A percentile compares a stretch with the other conserved stretches of the same genome.
Conservation (phyloP, 768 basidiomycete species). For the Kwoniella sp. region DNA sequence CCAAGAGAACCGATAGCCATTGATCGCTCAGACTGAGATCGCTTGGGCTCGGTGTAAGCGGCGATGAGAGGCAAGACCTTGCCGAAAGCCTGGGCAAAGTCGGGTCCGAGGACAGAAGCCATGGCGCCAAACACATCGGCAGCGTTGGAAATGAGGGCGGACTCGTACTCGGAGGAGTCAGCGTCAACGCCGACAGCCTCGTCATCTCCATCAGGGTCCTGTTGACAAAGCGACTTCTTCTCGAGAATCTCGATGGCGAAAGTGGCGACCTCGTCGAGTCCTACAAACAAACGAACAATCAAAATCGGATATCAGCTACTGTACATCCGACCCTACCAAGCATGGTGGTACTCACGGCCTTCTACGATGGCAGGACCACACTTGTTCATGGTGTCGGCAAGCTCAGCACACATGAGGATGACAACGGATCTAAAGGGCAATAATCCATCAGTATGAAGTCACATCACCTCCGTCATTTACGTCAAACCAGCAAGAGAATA, state of each 20-base stretch:
- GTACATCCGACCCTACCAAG: background rate
- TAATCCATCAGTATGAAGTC: too few relatives aligned
- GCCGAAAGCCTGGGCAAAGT: slow-evolving; percentile 77
- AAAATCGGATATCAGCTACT: slow-evolving; percentile 7
- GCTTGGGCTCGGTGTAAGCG: slow-evolving; percentile 86
- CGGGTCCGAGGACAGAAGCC: slow-evolving; percentile 78
- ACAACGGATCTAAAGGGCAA: slow-evolving; percentile 62
- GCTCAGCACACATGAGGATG: slow-evolving; percentile 78
- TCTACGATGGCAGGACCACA: slow-evolving; percentile 85
- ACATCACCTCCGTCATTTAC: too few relatives aligned
- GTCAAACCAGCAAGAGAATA: background rate
- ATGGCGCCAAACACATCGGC: slow-evolving; percentile 90
- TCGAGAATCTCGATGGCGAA: slow-evolving; percentile 84
- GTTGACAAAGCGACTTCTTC: slow-evolving; percentile 93
- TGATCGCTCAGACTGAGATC: slow-evolving; percentile 87
- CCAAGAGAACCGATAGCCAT: slow-evolving; percentile 90
- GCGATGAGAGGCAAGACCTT: slow-evolving; percentile 87
- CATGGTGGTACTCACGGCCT: slow-evolving; percentile 62
- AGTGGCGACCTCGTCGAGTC: slow-evolving; percentile 73
- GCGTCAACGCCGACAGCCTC: slow-evolving; percentile 66
- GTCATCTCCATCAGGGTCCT: slow-evolving; percentile 91
- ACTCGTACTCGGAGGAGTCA: slow-evolving; percentile 86
- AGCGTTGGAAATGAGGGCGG: slow-evolving; percentile 89
- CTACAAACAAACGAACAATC: slow-evolving; percentile 18
- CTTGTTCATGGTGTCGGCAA: slow-evolving; percentile 88